Conservation (phyloP, 257 asterid species). For the Linaria vulgaris region DNA sequence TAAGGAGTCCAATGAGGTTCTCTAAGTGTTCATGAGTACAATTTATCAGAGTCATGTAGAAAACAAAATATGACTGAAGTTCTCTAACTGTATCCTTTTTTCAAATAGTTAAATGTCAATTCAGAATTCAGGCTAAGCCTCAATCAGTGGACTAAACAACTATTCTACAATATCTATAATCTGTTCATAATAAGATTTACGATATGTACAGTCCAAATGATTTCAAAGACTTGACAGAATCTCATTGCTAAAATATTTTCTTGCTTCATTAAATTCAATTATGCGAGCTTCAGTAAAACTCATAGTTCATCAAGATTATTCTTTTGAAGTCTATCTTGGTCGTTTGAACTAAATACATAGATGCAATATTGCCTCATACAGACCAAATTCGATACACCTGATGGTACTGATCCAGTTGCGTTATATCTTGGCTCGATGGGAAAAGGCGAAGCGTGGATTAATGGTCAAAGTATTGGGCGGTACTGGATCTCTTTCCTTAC, state of each 20-base stretch:
- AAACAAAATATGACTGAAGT: not conserved
- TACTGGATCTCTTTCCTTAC: slow-evolving; percentile 75
- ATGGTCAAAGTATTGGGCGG: slow-evolving; percentile 81
- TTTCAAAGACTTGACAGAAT: too few species aligned
- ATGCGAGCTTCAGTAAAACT: too few species aligned
- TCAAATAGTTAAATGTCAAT: too few species aligned
- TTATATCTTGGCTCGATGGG: slow-evolving; percentile 87
- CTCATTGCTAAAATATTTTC: too few species aligned
- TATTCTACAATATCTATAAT: not conserved
- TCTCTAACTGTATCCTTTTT: not conserved
- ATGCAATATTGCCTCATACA: slow-evolving; percentile 27
- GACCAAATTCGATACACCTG: slow-evolving; percentile 67
- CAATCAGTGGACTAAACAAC: not conserved
- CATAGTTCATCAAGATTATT: too few species aligned
- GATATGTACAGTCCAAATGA: too few species aligned
- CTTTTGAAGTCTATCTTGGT: too few species aligned
- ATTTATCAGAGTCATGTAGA: not conserved
- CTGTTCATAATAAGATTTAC: too few species aligned
- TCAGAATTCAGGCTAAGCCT: too few species aligned
- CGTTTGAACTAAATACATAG: too few species aligned
- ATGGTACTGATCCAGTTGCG: slow-evolving; percentile 63
- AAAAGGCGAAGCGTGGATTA: slow-evolving; percentile 81
- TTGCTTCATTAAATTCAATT: too few species aligned
- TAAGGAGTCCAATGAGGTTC: slow-evolving; percentile 23
- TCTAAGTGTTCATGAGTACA: not conserved